These are phyloP conservation scores for Dalbergia cultrata DNA, from an alignment of 306 rosid species.

Conservation along the genomic window DNA sequence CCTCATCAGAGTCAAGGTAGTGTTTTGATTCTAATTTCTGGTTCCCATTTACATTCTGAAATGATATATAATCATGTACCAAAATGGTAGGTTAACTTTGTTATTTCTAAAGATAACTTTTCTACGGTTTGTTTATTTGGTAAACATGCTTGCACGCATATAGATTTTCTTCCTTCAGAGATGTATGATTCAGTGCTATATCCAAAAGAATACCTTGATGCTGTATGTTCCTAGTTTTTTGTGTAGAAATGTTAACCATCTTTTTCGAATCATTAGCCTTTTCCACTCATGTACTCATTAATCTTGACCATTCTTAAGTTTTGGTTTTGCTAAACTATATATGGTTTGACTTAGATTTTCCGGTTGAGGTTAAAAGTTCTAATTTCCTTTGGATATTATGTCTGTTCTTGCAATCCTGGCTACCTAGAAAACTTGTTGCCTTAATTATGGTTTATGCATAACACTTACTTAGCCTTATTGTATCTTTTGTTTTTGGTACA, in stretches of 20 bases:
- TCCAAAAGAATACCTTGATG: not conserved
- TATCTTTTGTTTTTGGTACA: not conserved
- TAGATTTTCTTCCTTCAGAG: slow-evolving; percentile 13
- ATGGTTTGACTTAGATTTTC: slow-evolving; percentile 6
- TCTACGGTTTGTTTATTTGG: slow-evolving; percentile 11
- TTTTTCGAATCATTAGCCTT: not conserved
- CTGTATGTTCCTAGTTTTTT: not conserved
- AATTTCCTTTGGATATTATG: not conserved
- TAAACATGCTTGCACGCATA: slow-evolving; percentile 17
- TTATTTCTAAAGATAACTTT: not conserved
- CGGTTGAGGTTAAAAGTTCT: not conserved
- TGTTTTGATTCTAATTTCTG: slow-evolving; percentile 18
- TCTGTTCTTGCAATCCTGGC: not conserved
- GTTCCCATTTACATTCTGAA: slow-evolving; percentile 18
- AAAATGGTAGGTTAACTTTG: not conserved
- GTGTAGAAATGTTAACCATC: not conserved
- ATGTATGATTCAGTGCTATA: not conserved
- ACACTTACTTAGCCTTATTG: not conserved
- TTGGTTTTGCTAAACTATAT: not conserved
- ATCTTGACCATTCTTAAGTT: slow-evolving; percentile 22
- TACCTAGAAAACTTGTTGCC: slow-evolving; percentile 3
- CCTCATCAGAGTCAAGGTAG: slow-evolving; percentile 4
- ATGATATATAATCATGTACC: not conserved
- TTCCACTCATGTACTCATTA: not conserved
- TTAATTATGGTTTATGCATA: not conserved